Conservation (phyloP, 1,284 basidiomycete species). For the Tilletia indica region DNA sequence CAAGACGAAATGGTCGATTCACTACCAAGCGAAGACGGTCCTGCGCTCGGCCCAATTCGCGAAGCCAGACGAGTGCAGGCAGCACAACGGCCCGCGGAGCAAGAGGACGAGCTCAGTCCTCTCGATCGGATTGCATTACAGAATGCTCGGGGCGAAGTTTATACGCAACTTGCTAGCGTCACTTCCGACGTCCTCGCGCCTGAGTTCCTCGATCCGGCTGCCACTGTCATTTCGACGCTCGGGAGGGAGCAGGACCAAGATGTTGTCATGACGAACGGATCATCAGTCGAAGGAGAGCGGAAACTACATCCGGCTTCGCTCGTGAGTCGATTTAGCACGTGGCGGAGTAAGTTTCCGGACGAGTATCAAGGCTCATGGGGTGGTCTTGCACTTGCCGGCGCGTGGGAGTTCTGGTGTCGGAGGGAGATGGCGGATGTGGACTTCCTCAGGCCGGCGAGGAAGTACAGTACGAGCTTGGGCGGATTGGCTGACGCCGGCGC, state of each 20-base stretch:
- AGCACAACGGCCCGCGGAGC: conserved; percentile 16
- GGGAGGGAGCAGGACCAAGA: conserved; percentile 13
- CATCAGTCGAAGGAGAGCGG: not conserved
- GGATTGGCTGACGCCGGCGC: not conserved
- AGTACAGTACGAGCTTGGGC: not conserved
- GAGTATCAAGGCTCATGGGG: conserved; percentile 51
- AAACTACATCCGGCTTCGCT: conserved; percentile 35
- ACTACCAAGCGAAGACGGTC: not conserved
- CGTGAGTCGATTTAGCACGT: conserved; percentile 40
- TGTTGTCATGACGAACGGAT: not conserved
- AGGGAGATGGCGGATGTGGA: conserved; percentile 40
- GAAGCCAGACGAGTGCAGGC: not conserved
- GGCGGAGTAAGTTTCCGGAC: conserved; percentile 36
- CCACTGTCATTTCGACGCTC: conserved; percentile 13
- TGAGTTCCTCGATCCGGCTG: conserved; percentile 42
- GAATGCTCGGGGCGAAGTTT: conserved; percentile 25
- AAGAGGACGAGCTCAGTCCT: conserved; percentile 20
- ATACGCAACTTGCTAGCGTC: conserved; percentile 15
- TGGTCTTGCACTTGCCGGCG: conserved; percentile 42
- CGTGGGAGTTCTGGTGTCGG: conserved; percentile 50
- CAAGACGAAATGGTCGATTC: not conserved
- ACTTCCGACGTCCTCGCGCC: conserved; percentile 42
- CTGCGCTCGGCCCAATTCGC: not conserved
- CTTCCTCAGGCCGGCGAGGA: conserved; percentile 15
- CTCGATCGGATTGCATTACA: conserved; percentile 31